Evolutionary conservation across 2,329 filamentous ascomycete species (phyloP).

Genomic region (Rachicladosporium sp.): DNA sequence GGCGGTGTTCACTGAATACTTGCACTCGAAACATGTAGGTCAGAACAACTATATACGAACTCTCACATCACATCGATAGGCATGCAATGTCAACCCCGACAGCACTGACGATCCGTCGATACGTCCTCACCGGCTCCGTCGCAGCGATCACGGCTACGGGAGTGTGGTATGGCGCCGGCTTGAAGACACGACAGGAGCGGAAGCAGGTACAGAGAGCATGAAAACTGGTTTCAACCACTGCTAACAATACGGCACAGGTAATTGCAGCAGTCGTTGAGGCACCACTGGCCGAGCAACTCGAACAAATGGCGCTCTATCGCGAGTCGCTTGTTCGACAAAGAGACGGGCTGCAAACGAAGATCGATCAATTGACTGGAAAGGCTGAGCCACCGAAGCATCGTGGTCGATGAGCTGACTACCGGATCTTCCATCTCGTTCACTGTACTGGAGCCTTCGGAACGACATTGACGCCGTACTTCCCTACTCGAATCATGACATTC

Average conservation of each 20-base stretch:
- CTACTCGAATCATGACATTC: too few species aligned
- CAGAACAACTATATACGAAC: too few species aligned
- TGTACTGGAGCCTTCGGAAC: too few species aligned
- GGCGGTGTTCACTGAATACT: neutral
- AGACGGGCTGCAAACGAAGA: slow-evolving; percentile 44
- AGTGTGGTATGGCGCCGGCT: slow-evolving; percentile 46
- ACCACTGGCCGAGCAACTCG: slow-evolving; percentile 42
- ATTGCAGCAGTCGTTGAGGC: slow-evolving; percentile 29
- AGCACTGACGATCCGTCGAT: slow-evolving; percentile 29
- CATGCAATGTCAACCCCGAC: slow-evolving; percentile 10
- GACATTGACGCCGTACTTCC: too few species aligned
- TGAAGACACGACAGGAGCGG: slow-evolving; percentile 42
- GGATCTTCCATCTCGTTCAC: too few species aligned
- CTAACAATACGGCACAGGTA: slow-evolving; percentile 24
- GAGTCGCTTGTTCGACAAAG: slow-evolving; percentile 40
- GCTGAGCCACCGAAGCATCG: neutral
- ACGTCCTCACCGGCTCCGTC: slow-evolving; percentile 43
- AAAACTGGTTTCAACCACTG: too few species aligned
- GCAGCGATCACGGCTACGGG: slow-evolving; percentile 45
- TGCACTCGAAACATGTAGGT: neutral
- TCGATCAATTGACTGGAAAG: slow-evolving; percentile 26
- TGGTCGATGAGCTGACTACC: too few species aligned
- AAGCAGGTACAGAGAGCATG: slow-evolving; percentile 31
- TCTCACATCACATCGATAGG: too few species aligned
- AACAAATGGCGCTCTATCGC: slow-evolving; percentile 39